A percentile compares a stretch with the other conserved stretches of the same genome.
phyloP scores from a whole-genome alignment of 805 yeast genomes.

The Hanseniaspora nectarophila region DNA sequence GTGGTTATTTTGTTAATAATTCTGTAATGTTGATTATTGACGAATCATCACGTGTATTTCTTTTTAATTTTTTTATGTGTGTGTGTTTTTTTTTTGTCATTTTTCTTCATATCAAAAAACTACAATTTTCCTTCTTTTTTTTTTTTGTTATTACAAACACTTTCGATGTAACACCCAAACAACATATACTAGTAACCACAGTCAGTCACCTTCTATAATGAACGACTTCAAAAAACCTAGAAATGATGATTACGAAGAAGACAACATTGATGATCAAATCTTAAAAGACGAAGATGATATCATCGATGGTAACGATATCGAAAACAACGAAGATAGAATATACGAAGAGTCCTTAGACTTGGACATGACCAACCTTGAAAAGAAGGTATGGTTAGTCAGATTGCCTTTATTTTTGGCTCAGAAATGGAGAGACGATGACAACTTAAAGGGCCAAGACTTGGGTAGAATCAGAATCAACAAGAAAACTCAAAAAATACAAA shows the following conservation, averaged over 20 bases:
- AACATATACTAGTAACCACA: too few species aligned
- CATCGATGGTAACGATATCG: conserved; percentile 36
- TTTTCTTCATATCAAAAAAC: too few species aligned
- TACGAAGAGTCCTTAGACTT: conserved; percentile 65
- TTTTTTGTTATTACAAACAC: too few species aligned
- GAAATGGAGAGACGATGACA: conserved; percentile 56
- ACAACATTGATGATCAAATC: conserved; percentile 31
- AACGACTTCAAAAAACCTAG: conserved; percentile 13
- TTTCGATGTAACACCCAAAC: too few species aligned
- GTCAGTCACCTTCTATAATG: background rate
- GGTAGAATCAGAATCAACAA: conserved; percentile 70
- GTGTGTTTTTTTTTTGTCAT: background rate
- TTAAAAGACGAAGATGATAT: conserved; percentile 35
- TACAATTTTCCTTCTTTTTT: too few species aligned
- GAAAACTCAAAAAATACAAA: conserved; percentile 38
- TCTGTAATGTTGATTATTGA: background rate
- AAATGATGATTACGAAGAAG: conserved; percentile 15
- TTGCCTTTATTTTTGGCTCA: conserved; percentile 79
- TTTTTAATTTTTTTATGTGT: background rate
- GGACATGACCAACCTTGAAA: conserved; percentile 47
- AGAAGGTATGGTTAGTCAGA: conserved; percentile 85
- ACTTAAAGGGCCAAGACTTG: conserved; percentile 58
- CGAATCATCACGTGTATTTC: background rate
- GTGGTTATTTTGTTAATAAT: background rate
- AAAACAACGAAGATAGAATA: conserved; percentile 29